Evolutionary conservation across 2,329 filamentous ascomycete genomes (phyloP), one percentile per base, ranked within the genome.

Genomic region (Tolypocladium paradoxum): DNA sequence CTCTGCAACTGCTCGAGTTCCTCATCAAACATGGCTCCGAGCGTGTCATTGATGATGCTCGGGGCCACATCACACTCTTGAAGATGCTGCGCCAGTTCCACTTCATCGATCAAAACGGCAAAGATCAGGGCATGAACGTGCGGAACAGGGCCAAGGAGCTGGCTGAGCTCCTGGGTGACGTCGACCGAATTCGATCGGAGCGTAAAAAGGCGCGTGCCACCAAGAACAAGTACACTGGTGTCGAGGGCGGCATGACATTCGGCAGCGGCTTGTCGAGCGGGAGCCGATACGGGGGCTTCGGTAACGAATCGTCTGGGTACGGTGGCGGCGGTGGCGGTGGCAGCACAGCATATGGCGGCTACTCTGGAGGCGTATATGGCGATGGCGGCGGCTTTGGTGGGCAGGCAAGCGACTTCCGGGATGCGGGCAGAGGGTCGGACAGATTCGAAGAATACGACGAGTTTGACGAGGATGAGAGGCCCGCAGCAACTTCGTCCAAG

Each of bases 41-140:
- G 71, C 82, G 93, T 52, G 93, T 99, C 37, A 92, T 99, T 59
- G 93, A 99, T 71, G 93, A 99, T 72, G 93, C 93, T 54, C 84
- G 93, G 62, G 91, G 91, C 54, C 93, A 99, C 69, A 83, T 99
- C 56, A 95, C 92, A 18, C 83, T 97, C 11, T 81, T 99, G 55
- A 96, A 96, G 73, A 99, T 99, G 93, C 82, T 99, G 53, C 88
- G 91, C 54, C 93, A 99, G 69, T 99, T 99, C 72, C 93, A 99
- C 73, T 99, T 79, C 72, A 97, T 99, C 70, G 84, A 99, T 66
- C 79, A 82, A 67, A 97, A 97, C 70, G 93, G 93, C 69, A 99
- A 99, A 71, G 93, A 99, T 67, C 93, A 99, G 71, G 93, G 93
- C 56, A 83, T 99, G 70, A 99, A 99, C 66, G 93, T 99, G 55